These are phyloP conservation scores for Trypanosoma brucei DNA, from an alignment of 208 protist genomes.

Conservation along the genomic window DNA sequence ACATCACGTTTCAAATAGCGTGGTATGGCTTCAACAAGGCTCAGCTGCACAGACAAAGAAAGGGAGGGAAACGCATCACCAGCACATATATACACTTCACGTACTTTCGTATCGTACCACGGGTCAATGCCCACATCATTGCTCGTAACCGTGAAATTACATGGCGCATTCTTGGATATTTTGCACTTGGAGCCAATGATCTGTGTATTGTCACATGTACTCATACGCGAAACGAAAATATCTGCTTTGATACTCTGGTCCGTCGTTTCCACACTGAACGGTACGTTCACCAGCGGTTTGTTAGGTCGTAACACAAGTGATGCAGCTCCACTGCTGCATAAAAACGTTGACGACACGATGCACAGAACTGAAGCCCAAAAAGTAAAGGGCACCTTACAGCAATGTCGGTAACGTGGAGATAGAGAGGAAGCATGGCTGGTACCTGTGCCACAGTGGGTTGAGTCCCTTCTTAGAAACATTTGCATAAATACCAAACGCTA, in stretches of 20 bases:
- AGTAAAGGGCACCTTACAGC: too few species aligned
- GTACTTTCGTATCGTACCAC: constrained; percentile 23
- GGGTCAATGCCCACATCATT: constrained; percentile 22
- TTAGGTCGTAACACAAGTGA: constrained; percentile 24
- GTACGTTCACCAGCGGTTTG: constrained; percentile 47
- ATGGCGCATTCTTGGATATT: constrained; percentile 25
- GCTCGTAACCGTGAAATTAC: constrained; percentile 40
- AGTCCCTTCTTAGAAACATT: too few species aligned
- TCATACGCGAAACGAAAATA: constrained; percentile 34
- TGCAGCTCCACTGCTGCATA: constrained; percentile 6
- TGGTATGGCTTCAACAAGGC: constrained; percentile 25
- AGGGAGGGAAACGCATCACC: constrained; percentile 17
- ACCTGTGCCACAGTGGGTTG: too few species aligned
- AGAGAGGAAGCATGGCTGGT: too few species aligned
- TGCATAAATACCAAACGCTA: too few species aligned
- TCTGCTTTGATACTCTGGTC: constrained; percentile 17
- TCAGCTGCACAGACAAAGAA: constrained; percentile 29
- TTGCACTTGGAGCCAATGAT: constrained; percentile 31
- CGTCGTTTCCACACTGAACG: constrained; percentile 35
- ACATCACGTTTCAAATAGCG: constrained; percentile 25
- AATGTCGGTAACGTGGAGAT: too few species aligned
- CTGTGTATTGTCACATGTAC: constrained; percentile 19
- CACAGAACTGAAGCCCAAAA: too few species aligned
- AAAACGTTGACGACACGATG: not conserved
- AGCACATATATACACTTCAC: constrained; percentile 50